Evolutionary conservation across 352 stramenopile genomes (phyloP), one percentile per base, ranked within the genome.

Genomic region (Globisporangium takayamanum): DNA sequence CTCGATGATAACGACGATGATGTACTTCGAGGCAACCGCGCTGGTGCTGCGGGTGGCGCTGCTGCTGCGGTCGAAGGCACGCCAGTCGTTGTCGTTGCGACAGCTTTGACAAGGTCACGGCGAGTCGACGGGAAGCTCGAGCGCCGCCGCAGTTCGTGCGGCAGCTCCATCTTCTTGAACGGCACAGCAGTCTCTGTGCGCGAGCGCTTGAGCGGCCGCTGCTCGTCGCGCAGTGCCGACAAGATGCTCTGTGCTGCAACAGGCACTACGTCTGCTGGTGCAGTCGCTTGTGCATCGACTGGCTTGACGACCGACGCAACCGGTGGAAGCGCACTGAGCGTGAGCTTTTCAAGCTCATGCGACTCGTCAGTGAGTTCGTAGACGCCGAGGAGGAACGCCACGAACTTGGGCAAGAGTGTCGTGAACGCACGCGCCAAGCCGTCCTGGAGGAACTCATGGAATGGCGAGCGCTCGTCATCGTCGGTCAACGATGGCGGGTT

Each of bases 381-480:
- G 7, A 52, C 52, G 10, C 67, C 68, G 25, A 80, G 64, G 22
- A 93, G 57, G 57, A 73, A 77, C 15, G 63, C 63, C 45, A 91
- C 62, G 11, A 90, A 57, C 25, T 74, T 58, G 4, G 83, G 81
- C 3, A 89, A 12, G 10, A 78, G 52, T 5, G 59, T 22, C 22
- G 74, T 55, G 5, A 94, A 67, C 53, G 64, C 70, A 2, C 61
- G 64, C 26, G 73, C 66, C 3, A 94, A 54, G 15, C 82, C 59
- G 8, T 77, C 69, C 48, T 84, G 52, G 5, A 94, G 51, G 33
- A 93, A 89, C 14, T 76, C 53, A 39, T 89, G 78, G 60, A 94
- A 94, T 12, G 80, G 80, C 26, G 85, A 88, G 14, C 68, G 76
- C 37, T 88, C 79, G 33, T 88, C 78, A 20, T 78, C 78, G 22